phyloP scores from a whole-genome alignment of 2,329 filamentous ascomycete species.

The Penicillium vulpinum region DNA sequence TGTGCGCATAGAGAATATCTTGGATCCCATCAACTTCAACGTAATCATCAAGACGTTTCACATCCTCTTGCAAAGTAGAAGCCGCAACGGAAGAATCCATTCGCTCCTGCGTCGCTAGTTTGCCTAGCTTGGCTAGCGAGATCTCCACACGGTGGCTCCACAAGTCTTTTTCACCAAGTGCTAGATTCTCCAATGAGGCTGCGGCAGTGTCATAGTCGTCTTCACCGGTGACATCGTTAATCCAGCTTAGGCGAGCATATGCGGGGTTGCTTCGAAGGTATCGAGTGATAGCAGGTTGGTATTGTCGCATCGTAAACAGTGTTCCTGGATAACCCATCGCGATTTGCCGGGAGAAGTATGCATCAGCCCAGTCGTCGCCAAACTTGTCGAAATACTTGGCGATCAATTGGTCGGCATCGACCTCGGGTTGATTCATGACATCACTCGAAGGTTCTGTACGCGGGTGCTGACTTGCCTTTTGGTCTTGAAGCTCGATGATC shows the following conservation, averaged over 20 bases:
- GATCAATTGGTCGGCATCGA: conserved; percentile 41
- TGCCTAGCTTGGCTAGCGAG: conserved; percentile 79
- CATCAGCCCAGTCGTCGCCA: conserved; percentile 57
- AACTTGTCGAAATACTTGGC: conserved; percentile 53
- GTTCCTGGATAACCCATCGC: conserved; percentile 64
- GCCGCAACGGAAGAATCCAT: conserved; percentile 19
- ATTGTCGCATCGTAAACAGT: conserved; percentile 69
- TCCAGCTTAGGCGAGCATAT: conserved; percentile 83
- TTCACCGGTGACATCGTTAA: conserved; percentile 82
- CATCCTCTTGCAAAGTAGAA: conserved; percentile 45
- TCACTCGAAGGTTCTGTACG: conserved; percentile 13
- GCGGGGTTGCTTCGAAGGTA: conserved; percentile 73
- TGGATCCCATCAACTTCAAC: conserved; percentile 76
- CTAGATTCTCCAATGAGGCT: conserved; percentile 68
- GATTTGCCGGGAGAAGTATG: conserved; percentile 78
- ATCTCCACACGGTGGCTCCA: conserved; percentile 95
- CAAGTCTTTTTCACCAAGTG: conserved; percentile 71
- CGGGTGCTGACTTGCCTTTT: conserved; percentile 30
- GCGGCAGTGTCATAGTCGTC: conserved; percentile 73
- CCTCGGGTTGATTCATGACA: conserved; percentile 26
- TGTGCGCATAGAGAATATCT: conserved; percentile 69
- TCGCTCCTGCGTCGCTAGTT: conserved; percentile 62
- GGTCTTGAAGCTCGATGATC: conserved; percentile 44
- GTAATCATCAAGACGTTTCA: conserved; percentile 61
- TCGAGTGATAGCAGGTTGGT: conserved; percentile 70